Evolutionary conservation across 2,329 filamentous ascomycete genomes (phyloP).

Genomic region (Iodosphaeria phyllophila): DNA sequence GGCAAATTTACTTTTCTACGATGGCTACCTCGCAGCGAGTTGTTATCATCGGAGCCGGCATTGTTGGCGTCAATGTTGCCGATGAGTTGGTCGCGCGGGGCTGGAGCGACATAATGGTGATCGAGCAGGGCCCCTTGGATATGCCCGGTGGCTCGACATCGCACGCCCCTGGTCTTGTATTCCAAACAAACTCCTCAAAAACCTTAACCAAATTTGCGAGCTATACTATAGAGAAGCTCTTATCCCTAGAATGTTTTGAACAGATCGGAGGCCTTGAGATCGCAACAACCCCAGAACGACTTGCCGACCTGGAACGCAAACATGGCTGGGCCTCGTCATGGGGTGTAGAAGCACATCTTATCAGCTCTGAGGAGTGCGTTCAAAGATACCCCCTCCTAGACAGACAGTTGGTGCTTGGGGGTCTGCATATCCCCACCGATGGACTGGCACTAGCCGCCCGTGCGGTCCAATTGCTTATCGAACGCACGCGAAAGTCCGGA

Average conservation of each 20-base stretch:
- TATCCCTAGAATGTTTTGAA: constrained; percentile 40
- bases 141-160: constrained; percentile 49
- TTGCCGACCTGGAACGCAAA: constrained; percentile 43
- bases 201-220: constrained; percentile 38
- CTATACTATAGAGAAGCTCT: constrained; percentile 42
- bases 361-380: constrained; percentile 31
- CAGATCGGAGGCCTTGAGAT: constrained; percentile 44
- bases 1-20: too few species aligned
- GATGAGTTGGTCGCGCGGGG: constrained; percentile 43
- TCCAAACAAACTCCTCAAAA: constrained; percentile 39
- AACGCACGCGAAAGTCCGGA: constrained; percentile 35
- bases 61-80: constrained; percentile 44
- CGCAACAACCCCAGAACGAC: constrained; percentile 36
- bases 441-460: constrained; percentile 40
- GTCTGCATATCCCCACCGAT: constrained; percentile 39
- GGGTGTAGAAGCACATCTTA: constrained; percentile 34
- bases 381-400: constrained; percentile 34
- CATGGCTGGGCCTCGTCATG: constrained; percentile 40
- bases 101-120: constrained; percentile 43
- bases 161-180: constrained; percentile 44
- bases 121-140: constrained; percentile 42
- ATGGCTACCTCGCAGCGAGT: constrained; percentile 23
- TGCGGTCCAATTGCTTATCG: constrained; percentile 42
- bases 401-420: constrained; percentile 32
- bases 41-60: constrained; percentile 43